phyloP scores from a whole-genome alignment of 352 stramenopile species.

The Phytopythium sindhum region DNA sequence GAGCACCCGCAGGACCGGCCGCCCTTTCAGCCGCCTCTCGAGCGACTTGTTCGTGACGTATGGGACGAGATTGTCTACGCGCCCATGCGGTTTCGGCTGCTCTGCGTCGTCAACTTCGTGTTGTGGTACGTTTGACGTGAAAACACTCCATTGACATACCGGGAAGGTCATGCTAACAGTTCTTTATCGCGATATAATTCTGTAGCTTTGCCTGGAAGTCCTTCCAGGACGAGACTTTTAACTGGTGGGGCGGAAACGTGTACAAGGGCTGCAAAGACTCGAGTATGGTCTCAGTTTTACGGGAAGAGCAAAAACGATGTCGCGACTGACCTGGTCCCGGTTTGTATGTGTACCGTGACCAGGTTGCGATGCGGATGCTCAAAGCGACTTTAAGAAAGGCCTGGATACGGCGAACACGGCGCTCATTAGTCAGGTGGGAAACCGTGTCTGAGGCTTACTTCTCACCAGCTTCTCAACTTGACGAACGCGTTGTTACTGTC shows the following conservation, averaged over 20 bases:
- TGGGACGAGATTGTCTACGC: conserved; percentile 63
- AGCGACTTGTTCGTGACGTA: conserved; percentile 49
- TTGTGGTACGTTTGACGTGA: conserved; percentile 38
- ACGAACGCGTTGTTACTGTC: background rate
- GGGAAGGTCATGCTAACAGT: background rate
- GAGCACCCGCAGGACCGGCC: conserved; percentile 63
- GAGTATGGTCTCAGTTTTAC: conserved; percentile 9
- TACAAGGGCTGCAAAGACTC: conserved; percentile 62
- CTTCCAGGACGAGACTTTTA: conserved; percentile 73
- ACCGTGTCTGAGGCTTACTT: background rate
- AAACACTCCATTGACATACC: background rate
- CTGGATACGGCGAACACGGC: conserved; percentile 60
- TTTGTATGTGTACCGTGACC: background rate
- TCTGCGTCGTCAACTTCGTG: conserved; percentile 70
- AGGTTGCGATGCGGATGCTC: conserved; percentile 35
- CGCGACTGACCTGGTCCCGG: background rate
- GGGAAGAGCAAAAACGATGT: no score
- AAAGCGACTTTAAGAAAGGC: conserved; percentile 42
- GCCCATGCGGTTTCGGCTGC: conserved; percentile 56
- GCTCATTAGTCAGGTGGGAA: conserved; percentile 43
- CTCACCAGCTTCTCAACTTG: background rate
- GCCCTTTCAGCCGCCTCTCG: conserved; percentile 47
- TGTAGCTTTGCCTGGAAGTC: conserved; percentile 63
- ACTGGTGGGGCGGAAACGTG: conserved; percentile 71
- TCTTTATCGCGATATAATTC: background rate